These are phyloP conservation scores for Arbutus unedo DNA, from an alignment of 148 eudicot species.

Conservation along the genomic window DNA sequence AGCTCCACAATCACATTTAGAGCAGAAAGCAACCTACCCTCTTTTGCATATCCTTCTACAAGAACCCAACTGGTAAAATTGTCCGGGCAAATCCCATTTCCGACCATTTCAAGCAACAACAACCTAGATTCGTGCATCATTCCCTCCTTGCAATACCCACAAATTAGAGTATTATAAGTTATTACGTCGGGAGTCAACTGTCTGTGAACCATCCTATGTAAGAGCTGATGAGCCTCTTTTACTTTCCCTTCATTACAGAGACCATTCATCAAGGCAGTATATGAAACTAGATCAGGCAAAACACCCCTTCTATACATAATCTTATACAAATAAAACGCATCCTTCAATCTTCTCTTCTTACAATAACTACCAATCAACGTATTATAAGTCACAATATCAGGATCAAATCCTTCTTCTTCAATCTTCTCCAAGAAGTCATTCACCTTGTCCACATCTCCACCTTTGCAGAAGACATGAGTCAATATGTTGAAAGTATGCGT, in stretches of 20 bases:
- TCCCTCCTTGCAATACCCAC: slow-evolving; percentile 74
- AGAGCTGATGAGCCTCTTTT: slow-evolving; percentile 65
- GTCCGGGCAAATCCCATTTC: slow-evolving; percentile 51
- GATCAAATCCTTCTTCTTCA: slow-evolving; percentile 95
- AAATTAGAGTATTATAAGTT: slow-evolving; percentile 72
- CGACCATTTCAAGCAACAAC: slow-evolving; percentile 68
- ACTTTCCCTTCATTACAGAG: slow-evolving; percentile 71
- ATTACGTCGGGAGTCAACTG: slow-evolving; percentile 67
- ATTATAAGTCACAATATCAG: slow-evolving; percentile 85
- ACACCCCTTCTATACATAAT: slow-evolving; percentile 82
- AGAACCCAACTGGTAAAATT: slow-evolving; percentile 62
- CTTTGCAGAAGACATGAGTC: slow-evolving; percentile 64
- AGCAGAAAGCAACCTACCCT: slow-evolving; percentile 60
- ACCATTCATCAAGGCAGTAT: slow-evolving; percentile 77
- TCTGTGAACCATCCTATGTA: slow-evolving; percentile 57
- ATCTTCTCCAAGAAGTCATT: slow-evolving; percentile 78
- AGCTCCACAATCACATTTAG: slow-evolving; percentile 66
- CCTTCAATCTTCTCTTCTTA: slow-evolving; percentile 60
- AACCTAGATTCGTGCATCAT: slow-evolving; percentile 68
- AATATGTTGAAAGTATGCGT: slow-evolving; percentile 74
- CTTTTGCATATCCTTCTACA: slow-evolving; percentile 60
- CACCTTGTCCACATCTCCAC: slow-evolving; percentile 52
- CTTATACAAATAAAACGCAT: slow-evolving; percentile 70
- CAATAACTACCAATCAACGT: slow-evolving; percentile 73
- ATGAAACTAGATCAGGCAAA: slow-evolving; percentile 67